These are phyloP conservation scores for Rhizopogon rudus DNA, from an alignment of 768 basidiomycete genomes.

Conservation along the genomic window DNA sequence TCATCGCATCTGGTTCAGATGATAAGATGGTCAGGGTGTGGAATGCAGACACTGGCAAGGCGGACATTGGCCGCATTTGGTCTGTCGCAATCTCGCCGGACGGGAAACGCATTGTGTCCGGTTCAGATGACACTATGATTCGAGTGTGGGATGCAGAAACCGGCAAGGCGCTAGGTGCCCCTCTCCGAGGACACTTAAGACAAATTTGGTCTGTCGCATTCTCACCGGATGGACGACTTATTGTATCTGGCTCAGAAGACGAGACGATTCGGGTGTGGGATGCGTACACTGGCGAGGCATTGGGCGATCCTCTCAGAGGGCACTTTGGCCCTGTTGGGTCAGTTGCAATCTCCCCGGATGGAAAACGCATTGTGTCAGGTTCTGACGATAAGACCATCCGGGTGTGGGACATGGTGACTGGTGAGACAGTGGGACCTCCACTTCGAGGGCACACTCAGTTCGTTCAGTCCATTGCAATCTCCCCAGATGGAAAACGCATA, in stretches of 20 bases:
- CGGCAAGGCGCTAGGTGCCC: not conserved
- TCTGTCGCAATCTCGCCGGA: constrained; percentile 1
- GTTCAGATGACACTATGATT: not conserved
- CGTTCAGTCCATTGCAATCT: constrained; percentile 1
- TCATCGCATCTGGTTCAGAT: not conserved
- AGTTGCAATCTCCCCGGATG: constrained; percentile 12
- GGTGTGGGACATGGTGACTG: not conserved
- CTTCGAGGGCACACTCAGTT: not conserved
- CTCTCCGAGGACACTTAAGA: not conserved
- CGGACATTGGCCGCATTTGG: not conserved
- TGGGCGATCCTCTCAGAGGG: not conserved
- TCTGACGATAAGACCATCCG: not conserved
- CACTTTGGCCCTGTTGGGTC: constrained; percentile 1
- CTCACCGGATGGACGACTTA: not conserved
- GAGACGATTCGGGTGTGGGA: not conserved
- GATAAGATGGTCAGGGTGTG: not conserved
- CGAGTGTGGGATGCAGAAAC: not conserved
- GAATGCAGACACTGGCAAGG: not conserved
- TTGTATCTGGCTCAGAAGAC: not conserved
- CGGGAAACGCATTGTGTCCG: not conserved
- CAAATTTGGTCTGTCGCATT: constrained; percentile 12
- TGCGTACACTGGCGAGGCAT: not conserved
- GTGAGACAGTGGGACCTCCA: not conserved
- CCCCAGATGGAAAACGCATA: constrained; percentile 1
- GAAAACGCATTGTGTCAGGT: not conserved